Evolutionary conservation across 1,284 basidiomycete species (phyloP).

Genomic region (Ganoderma lucidum): DNA sequence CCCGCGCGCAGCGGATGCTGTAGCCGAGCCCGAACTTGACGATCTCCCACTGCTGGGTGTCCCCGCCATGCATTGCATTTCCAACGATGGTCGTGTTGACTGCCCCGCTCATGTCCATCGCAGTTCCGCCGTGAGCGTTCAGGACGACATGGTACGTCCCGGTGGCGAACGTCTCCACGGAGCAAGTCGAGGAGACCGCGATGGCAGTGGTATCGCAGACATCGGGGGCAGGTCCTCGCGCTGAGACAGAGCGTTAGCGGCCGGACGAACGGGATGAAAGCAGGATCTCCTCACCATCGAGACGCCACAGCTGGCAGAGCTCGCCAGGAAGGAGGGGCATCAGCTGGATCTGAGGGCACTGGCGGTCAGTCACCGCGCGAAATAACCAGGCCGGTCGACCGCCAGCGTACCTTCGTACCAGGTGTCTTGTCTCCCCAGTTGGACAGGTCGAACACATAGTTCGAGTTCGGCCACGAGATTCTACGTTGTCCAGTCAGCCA

Average conservation of each 20-base stretch:
- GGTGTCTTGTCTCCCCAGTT: conserved; percentile 32
- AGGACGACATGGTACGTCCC: conserved; percentile 47
- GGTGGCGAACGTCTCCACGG: conserved; percentile 14
- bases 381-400: background rate
- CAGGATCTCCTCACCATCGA: background rate
- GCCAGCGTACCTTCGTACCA: conserved; percentile 33
- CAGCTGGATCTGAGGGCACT: conserved; percentile 32
- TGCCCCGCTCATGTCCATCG: conserved; percentile 59
- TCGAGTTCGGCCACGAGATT: conserved; percentile 37
- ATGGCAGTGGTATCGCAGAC: conserved; percentile 26
- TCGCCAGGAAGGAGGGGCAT: conserved; percentile 25
- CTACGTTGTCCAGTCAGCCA: conserved; percentile 13
- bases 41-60: conserved; percentile 66
- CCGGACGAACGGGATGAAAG: background rate
- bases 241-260: background rate
- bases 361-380: background rate
- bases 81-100: conserved; percentile 60
- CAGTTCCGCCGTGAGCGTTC: conserved; percentile 58
- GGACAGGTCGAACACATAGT: conserved; percentile 37
- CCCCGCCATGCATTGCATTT: conserved; percentile 49
- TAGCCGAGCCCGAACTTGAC: conserved; percentile 48
- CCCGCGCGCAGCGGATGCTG: conserved; percentile 49
- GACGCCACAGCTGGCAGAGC: conserved; percentile 27
- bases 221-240: conserved; percentile 5
- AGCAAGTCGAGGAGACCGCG: conserved; percentile 8